phyloP scores from a whole-genome alignment of 2,329 filamentous ascomycete species.

The Magnaporthiopsis rhizophila region DNA sequence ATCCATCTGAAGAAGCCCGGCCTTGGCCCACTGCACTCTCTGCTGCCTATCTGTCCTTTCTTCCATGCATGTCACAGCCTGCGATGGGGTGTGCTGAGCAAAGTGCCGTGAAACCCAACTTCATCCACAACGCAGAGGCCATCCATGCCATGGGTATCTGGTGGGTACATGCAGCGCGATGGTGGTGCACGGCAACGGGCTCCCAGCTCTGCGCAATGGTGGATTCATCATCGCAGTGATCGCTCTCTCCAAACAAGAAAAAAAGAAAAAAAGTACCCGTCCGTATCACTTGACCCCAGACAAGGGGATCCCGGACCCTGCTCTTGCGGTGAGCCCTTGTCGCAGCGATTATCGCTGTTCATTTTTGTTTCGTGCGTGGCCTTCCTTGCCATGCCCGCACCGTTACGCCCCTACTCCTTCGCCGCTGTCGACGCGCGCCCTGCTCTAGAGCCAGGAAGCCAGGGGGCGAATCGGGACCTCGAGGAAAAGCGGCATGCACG shows the following conservation, averaged over 20 bases:
- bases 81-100: not conserved
- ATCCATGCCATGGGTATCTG: not conserved
- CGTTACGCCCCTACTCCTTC: not conserved
- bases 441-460: no score
- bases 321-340: not conserved
- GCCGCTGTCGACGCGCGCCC: no score
- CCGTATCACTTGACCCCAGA: not conserved
- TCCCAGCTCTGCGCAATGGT: not conserved
- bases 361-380: not conserved
- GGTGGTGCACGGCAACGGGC: not conserved
- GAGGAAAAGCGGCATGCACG: no score
- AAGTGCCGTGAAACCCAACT: not conserved
- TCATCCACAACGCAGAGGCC: not conserved
- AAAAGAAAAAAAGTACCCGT: not conserved
- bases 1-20: not conserved
- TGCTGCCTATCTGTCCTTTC: not conserved
- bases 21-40: not conserved
- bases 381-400: not conserved
- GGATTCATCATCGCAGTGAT: not conserved
- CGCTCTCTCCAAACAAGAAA: no score
- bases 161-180: not conserved
- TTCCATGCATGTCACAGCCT: not conserved
- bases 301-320: not conserved
- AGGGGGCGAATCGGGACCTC: no score
- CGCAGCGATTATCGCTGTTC: not conserved